A percentile compares a stretch with the other conserved stretches of the same genome.
These are phyloP conservation scores for Fragilaria radians DNA, from an alignment of 108 stramenopile genomes.

Conservation along the genomic window DNA sequence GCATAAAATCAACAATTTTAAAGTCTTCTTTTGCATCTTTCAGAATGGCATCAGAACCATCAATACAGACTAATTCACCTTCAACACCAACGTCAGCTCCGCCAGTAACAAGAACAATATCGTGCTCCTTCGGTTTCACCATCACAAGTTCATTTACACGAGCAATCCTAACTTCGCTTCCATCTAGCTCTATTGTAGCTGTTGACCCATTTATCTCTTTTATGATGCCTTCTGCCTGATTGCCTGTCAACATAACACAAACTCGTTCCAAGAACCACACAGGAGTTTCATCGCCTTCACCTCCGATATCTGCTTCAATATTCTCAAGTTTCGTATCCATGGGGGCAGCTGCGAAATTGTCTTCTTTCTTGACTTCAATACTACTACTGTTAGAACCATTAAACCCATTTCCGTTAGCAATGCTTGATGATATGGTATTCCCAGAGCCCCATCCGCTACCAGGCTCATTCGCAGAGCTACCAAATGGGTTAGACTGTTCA, in stretches of 20 bases:
- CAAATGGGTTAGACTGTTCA: constrained; percentile 25
- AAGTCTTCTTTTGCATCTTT: constrained; percentile 87
- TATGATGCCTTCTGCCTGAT: constrained; percentile 57
- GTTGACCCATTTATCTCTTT: constrained; percentile 76
- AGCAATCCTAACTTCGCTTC: constrained; percentile 50
- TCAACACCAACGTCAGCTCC: constrained; percentile 86
- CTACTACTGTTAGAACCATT: background rate
- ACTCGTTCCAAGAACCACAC: constrained; percentile 94
- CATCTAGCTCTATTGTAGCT: constrained; percentile 67
- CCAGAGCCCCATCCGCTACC: constrained; percentile 53
- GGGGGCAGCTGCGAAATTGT: background rate
- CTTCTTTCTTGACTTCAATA: constrained; percentile 3
- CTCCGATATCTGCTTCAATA: constrained; percentile 34
- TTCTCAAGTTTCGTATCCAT: constrained; percentile 34
- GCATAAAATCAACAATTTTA: constrained; percentile 88
- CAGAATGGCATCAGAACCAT: constrained; percentile 89
- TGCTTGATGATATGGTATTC: constrained; percentile 46
- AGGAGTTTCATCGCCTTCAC: constrained; percentile 58
- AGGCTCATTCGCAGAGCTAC: constrained; percentile 14
- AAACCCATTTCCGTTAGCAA: background rate
- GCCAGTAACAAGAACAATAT: constrained; percentile 84
- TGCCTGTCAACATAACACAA: constrained; percentile 65
- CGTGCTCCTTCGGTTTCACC: constrained; percentile 77
- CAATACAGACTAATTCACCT: constrained; percentile 86
- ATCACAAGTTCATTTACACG: constrained; percentile 58